phyloP scores from a whole-genome alignment of 352 stramenopile species.

The Globisporangium paddicum region DNA sequence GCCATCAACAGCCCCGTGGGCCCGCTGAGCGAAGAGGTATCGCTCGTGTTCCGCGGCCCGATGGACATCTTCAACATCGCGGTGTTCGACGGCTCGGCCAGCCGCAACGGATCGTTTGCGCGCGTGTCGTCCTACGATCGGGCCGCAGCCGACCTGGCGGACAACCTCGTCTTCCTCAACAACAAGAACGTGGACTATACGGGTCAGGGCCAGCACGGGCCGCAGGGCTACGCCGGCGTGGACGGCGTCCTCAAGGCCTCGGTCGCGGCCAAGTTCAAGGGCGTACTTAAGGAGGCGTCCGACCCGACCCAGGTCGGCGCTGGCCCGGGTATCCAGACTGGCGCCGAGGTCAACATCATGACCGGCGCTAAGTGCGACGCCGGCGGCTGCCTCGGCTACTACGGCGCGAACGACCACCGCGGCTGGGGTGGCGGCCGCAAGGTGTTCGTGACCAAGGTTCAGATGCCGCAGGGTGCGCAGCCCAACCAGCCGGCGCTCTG shows the following conservation, averaged over 20 bases:
- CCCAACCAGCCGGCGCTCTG: slow-evolving; percentile 64
- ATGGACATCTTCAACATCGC: slow-evolving; percentile 53
- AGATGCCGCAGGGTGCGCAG: slow-evolving; percentile 15
- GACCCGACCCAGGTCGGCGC: slow-evolving; percentile 9
- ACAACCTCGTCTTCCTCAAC: slow-evolving; percentile 26
- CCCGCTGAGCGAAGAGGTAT: slow-evolving; percentile 51
- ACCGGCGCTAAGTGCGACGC: slow-evolving; percentile 7
- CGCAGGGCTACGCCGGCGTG: slow-evolving; percentile 13
- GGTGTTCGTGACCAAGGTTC: slow-evolving; percentile 27
- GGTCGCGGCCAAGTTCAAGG: slow-evolving; percentile 4
- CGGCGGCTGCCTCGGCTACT: slow-evolving; percentile 13
- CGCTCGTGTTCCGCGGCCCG: slow-evolving; percentile 56
- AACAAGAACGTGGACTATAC: slow-evolving; percentile 24
- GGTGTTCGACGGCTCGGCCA: slow-evolving; percentile 20
- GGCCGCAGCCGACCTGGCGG: not conserved
- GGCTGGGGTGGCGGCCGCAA: slow-evolving; percentile 19
- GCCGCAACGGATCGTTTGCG: not conserved
- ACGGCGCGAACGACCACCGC: slow-evolving; percentile 13
- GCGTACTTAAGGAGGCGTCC: slow-evolving; percentile 10
- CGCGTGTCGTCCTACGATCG: slow-evolving; percentile 1
- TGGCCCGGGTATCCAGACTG: slow-evolving; percentile 17
- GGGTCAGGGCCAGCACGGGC: slow-evolving; percentile 9
- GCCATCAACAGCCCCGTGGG: slow-evolving; percentile 43
- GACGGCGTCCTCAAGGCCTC: slow-evolving; percentile 8
- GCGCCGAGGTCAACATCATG: slow-evolving; percentile 27